phyloP scores from a whole-genome alignment of 2,329 filamentous ascomycete species.

The Trichoderma sp. region DNA sequence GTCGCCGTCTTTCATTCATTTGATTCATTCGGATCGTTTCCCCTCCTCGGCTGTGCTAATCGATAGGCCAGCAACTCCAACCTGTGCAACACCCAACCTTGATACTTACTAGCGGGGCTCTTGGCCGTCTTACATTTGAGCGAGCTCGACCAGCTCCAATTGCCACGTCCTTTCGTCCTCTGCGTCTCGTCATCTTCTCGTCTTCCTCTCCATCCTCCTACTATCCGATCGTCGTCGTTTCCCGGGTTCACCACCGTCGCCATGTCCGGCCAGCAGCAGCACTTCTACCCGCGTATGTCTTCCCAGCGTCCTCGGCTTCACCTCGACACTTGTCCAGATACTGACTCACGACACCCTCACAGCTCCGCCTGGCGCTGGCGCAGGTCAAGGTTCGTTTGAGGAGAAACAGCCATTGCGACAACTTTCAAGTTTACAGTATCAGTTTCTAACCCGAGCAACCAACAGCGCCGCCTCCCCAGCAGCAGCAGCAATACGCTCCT shows the following conservation, averaged over 20 bases:
- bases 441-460: neutral
- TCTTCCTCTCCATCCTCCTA: neutral
- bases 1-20: too few relatives aligned
- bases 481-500: slow-evolving; percentile 35
- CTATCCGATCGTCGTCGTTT: neutral
- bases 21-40: neutral
- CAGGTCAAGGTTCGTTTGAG: slow-evolving; percentile 33
- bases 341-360: slow-evolving; percentile 31
- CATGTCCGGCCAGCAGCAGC: slow-evolving; percentile 47
- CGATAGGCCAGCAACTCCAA: too few relatives aligned
- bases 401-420: neutral
- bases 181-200: neutral
- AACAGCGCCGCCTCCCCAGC: slow-evolving; percentile 14
- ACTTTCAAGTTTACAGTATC: neutral
- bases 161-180: neutral
- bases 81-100: too few relatives aligned
- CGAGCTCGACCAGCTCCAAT: slow-evolving; percentile 15
- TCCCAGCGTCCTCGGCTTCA: neutral
- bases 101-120: slow-evolving; percentile 13
- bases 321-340: slow-evolving; percentile 1
- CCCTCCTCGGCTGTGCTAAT: too few relatives aligned
- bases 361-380: slow-evolving; percentile 48
- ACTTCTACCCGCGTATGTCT: slow-evolving; percentile 54
- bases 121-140: slow-evolving; percentile 11
- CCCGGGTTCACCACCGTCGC: neutral